Base-by-base conservation (phyloP, 2,329 filamentous ascomycete species). In the Coniella vitis region DNA sequence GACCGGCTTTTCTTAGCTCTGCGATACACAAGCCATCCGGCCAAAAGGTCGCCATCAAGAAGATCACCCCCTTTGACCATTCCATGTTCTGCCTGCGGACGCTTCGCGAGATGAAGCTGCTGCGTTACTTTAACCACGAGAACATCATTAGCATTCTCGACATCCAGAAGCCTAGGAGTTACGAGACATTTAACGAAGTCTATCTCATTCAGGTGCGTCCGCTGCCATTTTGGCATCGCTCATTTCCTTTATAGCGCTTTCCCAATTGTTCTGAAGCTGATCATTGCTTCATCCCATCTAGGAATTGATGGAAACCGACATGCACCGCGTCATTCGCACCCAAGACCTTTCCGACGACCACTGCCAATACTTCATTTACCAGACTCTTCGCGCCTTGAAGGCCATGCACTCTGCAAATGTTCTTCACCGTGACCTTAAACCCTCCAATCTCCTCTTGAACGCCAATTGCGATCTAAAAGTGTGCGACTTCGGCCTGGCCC, bases 341-440 rank as follows among this genome's bases (percentile, higher is more conserved):
- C 93, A 98, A 71, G 93, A 98, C 64, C 81, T 98, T 39, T 97
- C 93, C 34, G 93, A 98, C 68, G 93, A 98, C 67, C 93, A 98
- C 69, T 98, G 93, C 79, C 93, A 98, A 70, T 98, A 98, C 74
- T 98, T 98, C 73, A 98, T 98, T 71, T 98, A 98, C 76, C 93
- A 98, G 74, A 98, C 93, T 2, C 81, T 98, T 51, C 90, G 93
- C 61, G 93, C 91, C 10, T 77, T 98, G 61, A 98, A 98, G 76
- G 93, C 93, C 35, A 97, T 98, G 91, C 93, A 98, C 73, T 97
- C 93, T 13, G 93, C 93, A 56, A 97, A 98, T 62, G 93, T 98
- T 41, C 82, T 98, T 10, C 93, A 98, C 68, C 86, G 93, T 66
- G 93, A 98, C 70, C 75, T 98, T 59, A 98, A 98, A 74, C 93